Conservation (phyloP, 2,329 filamentous ascomycete genomes). For the Fulvia fulva region DNA sequence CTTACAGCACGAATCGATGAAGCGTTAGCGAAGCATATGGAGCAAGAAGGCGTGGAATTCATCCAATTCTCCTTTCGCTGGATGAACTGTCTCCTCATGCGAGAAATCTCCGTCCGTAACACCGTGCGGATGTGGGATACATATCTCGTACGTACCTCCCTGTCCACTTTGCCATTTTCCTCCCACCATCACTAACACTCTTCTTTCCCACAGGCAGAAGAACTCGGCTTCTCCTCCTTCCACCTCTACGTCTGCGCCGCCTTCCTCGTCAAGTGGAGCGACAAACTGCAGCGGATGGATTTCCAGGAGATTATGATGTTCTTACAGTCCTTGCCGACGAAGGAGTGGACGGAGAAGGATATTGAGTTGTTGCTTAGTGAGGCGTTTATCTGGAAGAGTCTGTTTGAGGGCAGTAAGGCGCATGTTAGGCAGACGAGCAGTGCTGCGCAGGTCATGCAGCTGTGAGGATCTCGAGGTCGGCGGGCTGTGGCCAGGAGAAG, state of each 20-base stretch:
- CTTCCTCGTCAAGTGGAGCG: conserved; percentile 97
- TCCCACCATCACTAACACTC: neutral
- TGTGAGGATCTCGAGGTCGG: conserved; percentile 8
- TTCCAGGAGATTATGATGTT: conserved; percentile 99
- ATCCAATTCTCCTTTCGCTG: conserved; percentile 99
- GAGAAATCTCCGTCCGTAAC: conserved; percentile 92
- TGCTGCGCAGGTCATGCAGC: conserved; percentile 14
- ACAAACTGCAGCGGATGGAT: conserved; percentile 93
- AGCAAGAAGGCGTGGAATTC: conserved; percentile 89
- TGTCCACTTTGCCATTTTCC: neutral
- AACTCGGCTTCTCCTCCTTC: conserved; percentile 97
- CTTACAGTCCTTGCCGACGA: conserved; percentile 86
- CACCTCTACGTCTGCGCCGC: conserved; percentile 97
- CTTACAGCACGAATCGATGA: conserved; percentile 86
- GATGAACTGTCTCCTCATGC: conserved; percentile 99
- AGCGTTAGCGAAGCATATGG: conserved; percentile 78
- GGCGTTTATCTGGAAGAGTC: conserved; percentile 96
- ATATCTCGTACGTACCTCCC: conserved; percentile 68
- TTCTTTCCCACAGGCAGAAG: conserved; percentile 69
- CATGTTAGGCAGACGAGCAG: conserved; percentile 55
- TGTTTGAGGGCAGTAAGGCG: conserved; percentile 91
- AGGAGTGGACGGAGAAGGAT: conserved; percentile 95
- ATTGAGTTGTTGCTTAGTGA: conserved; percentile 93
- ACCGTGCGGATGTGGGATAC: conserved; percentile 99
- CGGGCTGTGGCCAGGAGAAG: too few species aligned